Conservation (phyloP, 805 yeast species). For the Cyberlindnera suaveolens region DNA sequence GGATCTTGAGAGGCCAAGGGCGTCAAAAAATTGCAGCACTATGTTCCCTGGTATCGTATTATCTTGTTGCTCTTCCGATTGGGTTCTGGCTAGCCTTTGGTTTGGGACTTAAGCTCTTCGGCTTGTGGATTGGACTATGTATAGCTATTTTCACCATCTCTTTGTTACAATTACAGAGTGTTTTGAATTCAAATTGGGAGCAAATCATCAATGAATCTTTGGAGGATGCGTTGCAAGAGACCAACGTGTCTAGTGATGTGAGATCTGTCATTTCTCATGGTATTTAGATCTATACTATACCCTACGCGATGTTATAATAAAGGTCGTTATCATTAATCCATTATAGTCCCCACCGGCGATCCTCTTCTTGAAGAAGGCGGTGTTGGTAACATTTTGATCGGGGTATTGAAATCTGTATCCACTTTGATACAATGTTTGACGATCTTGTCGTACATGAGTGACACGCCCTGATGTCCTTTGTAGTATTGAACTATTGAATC, state of each 20-base stretch:
- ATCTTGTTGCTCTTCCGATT: conserved; percentile 53
- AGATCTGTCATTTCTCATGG: conserved; percentile 18
- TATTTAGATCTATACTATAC: neutral
- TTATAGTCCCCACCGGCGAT: conserved; percentile 18
- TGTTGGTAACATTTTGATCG: conserved; percentile 14
- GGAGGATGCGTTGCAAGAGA: conserved; percentile 31
- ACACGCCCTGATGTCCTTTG: conserved; percentile 11
- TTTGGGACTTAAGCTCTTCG: conserved; percentile 37
- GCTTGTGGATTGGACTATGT: conserved; percentile 58
- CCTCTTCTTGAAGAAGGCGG: conserved; percentile 25
- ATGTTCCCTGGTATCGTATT: conserved; percentile 51
- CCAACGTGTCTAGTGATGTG: conserved; percentile 12
- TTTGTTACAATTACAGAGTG: conserved; percentile 34
- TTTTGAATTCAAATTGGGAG: conserved; percentile 40
- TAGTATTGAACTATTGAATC: conserved; percentile 10
- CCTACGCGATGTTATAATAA: neutral
- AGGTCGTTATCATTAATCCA: neutral
- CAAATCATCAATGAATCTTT: conserved; percentile 33
- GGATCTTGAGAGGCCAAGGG: conserved; percentile 75
- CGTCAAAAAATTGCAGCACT: conserved; percentile 59
- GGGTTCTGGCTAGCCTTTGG: conserved; percentile 48
- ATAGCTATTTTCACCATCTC: conserved; percentile 47
- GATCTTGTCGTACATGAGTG: conserved; percentile 11
- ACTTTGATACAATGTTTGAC: conserved; percentile 9
- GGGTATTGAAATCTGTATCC: conserved; percentile 10